Percentiles rank a stretch among this genome's conserved stretches.
Evolutionary conservation across 2,329 filamentous ascomycete species (phyloP).

Genomic region (Alternaria arbusti): DNA sequence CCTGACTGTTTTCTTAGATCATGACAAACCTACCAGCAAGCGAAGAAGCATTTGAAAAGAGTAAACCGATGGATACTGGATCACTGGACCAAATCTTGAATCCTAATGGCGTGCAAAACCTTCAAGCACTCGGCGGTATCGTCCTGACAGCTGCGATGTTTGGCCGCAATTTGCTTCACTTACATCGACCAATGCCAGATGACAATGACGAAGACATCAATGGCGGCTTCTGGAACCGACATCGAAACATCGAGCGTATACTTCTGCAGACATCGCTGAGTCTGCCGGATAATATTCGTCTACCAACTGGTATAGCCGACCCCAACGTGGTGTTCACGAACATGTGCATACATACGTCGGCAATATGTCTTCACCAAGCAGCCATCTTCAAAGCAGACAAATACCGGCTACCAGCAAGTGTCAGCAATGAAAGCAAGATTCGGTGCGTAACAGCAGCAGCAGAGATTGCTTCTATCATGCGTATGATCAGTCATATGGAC

Average conservation of each 20-base stretch:
- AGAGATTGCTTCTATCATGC: conserved; percentile 94
- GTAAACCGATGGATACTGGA: conserved; percentile 73
- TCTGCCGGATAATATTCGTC: conserved; percentile 78
- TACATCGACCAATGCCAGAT: conserved; percentile 83
- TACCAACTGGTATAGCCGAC: conserved; percentile 76
- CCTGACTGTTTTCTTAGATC: conserved; percentile 58
- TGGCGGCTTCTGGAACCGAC: conserved; percentile 94
- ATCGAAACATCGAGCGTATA: conserved; percentile 87
- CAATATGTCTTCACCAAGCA: conserved; percentile 96
- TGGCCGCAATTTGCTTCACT: conserved; percentile 86
- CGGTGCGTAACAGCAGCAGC: conserved; percentile 92
- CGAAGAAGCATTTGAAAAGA: conserved; percentile 84
- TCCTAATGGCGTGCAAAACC: conserved; percentile 72
- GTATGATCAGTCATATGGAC: conserved; percentile 90
- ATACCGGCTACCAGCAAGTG: conserved; percentile 75
- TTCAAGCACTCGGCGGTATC: conserved; percentile 81
- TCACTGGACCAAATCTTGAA: conserved; percentile 73
- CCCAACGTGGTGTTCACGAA: conserved; percentile 92
- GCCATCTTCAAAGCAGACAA: conserved; percentile 98
- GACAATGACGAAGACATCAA: conserved; percentile 88
- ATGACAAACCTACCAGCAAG: conserved; percentile 82
- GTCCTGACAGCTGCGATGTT: conserved; percentile 88
- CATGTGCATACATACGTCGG: conserved; percentile 96
- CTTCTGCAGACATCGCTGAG: conserved; percentile 85
- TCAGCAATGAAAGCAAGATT: conserved; percentile 88